Percentiles rank a stretch among this genome's conserved stretches.
Evolutionary conservation across 169 alveolate genomes (phyloP).

Genomic region (Cryptosporidium felis): DNA sequence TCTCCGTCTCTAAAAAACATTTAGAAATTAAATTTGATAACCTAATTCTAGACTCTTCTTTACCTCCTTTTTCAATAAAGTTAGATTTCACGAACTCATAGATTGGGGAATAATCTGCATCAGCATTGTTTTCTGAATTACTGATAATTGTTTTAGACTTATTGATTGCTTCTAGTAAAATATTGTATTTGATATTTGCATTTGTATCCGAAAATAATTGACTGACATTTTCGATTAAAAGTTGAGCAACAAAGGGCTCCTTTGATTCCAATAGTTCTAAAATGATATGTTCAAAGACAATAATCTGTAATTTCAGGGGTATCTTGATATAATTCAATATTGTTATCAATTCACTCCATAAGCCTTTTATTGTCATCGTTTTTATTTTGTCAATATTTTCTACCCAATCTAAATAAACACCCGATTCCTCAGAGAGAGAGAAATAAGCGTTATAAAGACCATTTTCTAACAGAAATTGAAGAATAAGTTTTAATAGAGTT

Average conservation of each 20-base stretch:
- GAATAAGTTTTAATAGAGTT: slow-evolving; percentile 9
- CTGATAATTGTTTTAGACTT: not conserved
- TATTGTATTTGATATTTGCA: not conserved
- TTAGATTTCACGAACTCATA: slow-evolving; percentile 1
- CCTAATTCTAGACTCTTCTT: slow-evolving; percentile 10
- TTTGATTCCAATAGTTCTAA: slow-evolving; percentile 29
- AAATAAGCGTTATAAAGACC: slow-evolving; percentile 3
- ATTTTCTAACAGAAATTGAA: slow-evolving; percentile 58
- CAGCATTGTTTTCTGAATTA: not conserved
- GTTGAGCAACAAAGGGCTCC: slow-evolving; percentile 52
- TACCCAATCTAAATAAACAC: slow-evolving; percentile 18
- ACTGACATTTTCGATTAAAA: not conserved
- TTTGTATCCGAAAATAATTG: not conserved
- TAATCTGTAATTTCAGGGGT: not conserved
- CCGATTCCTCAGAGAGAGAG: slow-evolving; percentile 9
- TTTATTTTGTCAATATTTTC: not conserved
- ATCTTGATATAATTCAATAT: slow-evolving; percentile 1
- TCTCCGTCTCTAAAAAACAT: not conserved
- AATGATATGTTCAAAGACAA: slow-evolving; percentile 38
- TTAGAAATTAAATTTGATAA: not conserved
- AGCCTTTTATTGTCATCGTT: not conserved
- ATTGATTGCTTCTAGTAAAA: not conserved
- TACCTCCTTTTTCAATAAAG: slow-evolving; percentile 23
- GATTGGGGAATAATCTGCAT: not conserved
- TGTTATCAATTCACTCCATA: slow-evolving; percentile 24